phyloP scores from a whole-genome alignment of 2,329 filamentous ascomycete species.

The Cordyceps pruinosa region DNA sequence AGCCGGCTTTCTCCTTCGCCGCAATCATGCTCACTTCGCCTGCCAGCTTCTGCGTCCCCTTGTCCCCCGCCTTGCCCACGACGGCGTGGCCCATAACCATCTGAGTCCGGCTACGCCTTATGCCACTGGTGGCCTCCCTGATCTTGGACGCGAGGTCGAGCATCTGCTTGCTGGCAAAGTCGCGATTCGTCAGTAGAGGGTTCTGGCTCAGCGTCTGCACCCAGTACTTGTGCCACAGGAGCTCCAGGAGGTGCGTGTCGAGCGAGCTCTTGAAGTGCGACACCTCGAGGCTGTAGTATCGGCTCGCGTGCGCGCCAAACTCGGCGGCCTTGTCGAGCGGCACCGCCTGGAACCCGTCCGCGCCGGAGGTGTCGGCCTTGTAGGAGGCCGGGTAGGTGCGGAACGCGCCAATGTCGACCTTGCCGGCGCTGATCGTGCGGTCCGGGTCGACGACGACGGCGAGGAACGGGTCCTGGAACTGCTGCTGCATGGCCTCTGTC shows the following conservation, averaged over 20 bases:
- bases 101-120: constrained; percentile 22
- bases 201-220: constrained; percentile 90
- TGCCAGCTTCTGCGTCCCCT: constrained; percentile 53
- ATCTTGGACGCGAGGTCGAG: constrained; percentile 80
- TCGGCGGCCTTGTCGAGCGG: constrained; percentile 92
- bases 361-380: constrained; percentile 31
- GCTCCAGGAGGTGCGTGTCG: constrained; percentile 76
- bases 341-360: constrained; percentile 65
- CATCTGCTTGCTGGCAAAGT: constrained; percentile 90
- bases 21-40: constrained; percentile 55
- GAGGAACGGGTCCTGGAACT: constrained; percentile 82
- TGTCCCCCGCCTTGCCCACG: constrained; percentile 35
- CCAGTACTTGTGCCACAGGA: constrained; percentile 99
- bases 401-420: constrained; percentile 96
- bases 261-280: constrained; percentile 92
- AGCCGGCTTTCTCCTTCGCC: constrained; percentile 54
- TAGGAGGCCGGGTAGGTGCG: constrained; percentile 77
- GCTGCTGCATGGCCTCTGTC: constrained; percentile 81
- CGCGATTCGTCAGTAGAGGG: constrained; percentile 83
- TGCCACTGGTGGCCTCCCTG: constrained; percentile 47
- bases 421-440: constrained; percentile 86
- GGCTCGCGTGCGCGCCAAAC: constrained; percentile 84
- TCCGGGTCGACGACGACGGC: constrained; percentile 96
- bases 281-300: constrained; percentile 87
- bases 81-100: constrained; percentile 28